A percentile compares a stretch with the other conserved stretches of the same genome.
These are phyloP conservation scores for Cercospora nicotianae DNA, from an alignment of 2,329 filamentous ascomycete genomes.

Conservation along the genomic window DNA sequence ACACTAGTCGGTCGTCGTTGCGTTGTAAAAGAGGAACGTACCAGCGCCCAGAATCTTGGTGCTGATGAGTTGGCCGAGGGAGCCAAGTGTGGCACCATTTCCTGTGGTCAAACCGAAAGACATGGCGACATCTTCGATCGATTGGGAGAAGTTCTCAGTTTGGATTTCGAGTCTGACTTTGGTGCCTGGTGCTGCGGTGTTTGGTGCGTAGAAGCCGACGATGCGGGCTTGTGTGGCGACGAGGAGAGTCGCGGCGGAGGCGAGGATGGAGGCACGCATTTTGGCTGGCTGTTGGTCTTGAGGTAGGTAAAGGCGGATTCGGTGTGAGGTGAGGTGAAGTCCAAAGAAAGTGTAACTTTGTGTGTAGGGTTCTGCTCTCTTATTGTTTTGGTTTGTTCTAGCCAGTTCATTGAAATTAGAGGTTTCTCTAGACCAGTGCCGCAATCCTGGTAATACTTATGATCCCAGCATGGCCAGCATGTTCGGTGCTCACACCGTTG, in stretches of 20 bases:
- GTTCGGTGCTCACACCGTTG: neutral
- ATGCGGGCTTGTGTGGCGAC: constrained; percentile 43
- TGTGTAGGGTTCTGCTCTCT: neutral
- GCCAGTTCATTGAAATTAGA: neutral
- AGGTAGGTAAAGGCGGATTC: neutral
- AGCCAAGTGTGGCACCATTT: constrained; percentile 7
- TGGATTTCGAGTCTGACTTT: constrained; percentile 44
- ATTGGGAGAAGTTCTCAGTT: constrained; percentile 49
- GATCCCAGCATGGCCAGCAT: neutral
- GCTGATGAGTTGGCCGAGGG: constrained; percentile 17
- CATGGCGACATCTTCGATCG: constrained; percentile 48
- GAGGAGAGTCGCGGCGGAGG: constrained; percentile 15
- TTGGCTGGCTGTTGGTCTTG: neutral
- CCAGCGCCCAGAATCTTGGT: constrained; percentile 23
- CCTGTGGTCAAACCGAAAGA: constrained; percentile 41
- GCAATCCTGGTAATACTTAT: neutral
- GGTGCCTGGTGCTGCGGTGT: constrained; percentile 43
- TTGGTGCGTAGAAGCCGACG: constrained; percentile 46
- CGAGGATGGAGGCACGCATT: constrained; percentile 17
- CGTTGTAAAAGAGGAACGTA: too few relatives aligned
- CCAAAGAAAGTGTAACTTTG: neutral
- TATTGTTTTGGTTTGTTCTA: neutral
- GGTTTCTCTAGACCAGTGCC: neutral
- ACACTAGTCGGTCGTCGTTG: neutral
- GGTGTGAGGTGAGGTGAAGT: neutral